phyloP scores from a whole-genome alignment of 169 alveolate genomes.

The Perkinsus chesapeaki region DNA sequence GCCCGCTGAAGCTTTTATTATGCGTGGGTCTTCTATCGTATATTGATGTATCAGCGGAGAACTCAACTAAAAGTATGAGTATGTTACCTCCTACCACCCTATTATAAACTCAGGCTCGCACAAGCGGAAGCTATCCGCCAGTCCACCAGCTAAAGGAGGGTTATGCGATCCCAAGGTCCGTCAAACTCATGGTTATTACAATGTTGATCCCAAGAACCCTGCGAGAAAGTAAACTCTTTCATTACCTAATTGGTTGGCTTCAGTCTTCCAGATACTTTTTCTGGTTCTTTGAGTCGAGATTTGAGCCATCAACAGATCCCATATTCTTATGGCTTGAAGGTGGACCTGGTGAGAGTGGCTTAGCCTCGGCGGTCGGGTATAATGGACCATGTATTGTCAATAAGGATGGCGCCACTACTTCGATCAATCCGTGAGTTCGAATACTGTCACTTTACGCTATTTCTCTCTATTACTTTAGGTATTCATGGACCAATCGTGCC shows the following conservation, averaged over 20 bases:
- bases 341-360: not conserved
- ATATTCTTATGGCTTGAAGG: not conserved
- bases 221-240: not conserved
- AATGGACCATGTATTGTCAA: not conserved
- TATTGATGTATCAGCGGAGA: too few species aligned
- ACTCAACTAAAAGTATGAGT: too few species aligned
- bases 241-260: not conserved
- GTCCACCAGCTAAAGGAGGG: too few species aligned
- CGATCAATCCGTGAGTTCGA: not conserved
- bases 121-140: too few species aligned
- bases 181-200: not conserved
- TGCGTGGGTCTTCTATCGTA: too few species aligned
- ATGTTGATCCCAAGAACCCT: not conserved
- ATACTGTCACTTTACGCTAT: not conserved
- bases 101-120: too few species aligned
- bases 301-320: not conserved
- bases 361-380: not conserved
- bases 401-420: not conserved
- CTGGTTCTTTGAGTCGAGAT: not conserved
- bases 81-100: too few species aligned
- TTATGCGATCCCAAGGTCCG: not conserved
- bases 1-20: too few species aligned
- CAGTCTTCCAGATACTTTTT: not conserved
- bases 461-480: not conserved
- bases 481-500: not conserved